Base-by-base conservation (phyloP, 2,329 filamentous ascomycete genomes). In the Cryphonectria carpinicola region DNA sequence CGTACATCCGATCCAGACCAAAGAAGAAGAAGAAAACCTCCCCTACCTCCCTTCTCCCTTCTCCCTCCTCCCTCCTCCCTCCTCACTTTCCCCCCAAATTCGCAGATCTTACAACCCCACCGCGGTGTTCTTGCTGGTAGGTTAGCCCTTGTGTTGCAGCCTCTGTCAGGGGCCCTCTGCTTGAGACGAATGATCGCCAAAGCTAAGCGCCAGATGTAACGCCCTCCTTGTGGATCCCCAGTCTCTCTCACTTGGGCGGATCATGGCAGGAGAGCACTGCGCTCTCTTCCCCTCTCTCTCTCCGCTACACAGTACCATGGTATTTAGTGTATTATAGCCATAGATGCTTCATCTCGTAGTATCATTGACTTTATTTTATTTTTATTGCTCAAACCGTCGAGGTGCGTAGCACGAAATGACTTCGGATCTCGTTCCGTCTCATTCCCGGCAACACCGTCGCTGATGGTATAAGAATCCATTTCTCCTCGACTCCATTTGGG, bases 101-200 rank as follows among this genome's bases (percentile, higher is more conserved):
- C 49, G 69, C 52, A 68, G 69, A 71, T 62, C 66, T 69, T 63
- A 69, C 62, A 66, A 56, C 54, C 41, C 66, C 66, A 62, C 67
- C 64, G 32, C 41, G 56, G 62, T 60, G 10, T 19, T 52, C 19
- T 10, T 11, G 46, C 19, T 22, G 19, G 22, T n/a, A 49, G 19
- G 22, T 22, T 22, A 32, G 35, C 32, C 37, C 2, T 46, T 10
- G 17, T 32, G 37, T 43, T 25, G 22, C 19, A 58, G 28, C 60
- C 25, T 67, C 63, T 58, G 68, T 68, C 61, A 67, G 68, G 65
- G 68, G 68, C 68, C 67, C 61, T 63, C 64, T 69, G 65, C 65
- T 63, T 65, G 35, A 72, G 65, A 68, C 71, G 71, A 72, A 68
- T 70, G 70, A 54, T 63, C 49, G 65, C 52, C 58, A 61, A 62